These are phyloP conservation scores for Kwoniella bestiolae DNA, from an alignment of 768 basidiomycete genomes.

Conservation along the genomic window DNA sequence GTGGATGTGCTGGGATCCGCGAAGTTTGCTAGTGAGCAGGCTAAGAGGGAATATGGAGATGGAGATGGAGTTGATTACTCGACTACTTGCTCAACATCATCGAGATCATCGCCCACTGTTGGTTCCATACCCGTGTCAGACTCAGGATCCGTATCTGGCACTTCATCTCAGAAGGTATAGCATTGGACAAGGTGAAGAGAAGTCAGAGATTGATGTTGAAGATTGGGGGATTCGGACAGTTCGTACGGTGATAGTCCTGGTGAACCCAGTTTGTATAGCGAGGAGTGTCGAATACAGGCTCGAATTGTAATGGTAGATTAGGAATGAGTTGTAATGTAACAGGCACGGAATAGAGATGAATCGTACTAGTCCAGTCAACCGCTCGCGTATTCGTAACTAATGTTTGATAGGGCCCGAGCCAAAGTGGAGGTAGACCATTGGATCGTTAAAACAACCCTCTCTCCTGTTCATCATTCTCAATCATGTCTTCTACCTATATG, in stretches of 20 bases:
- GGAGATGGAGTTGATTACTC: neutral
- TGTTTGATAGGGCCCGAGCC: neutral
- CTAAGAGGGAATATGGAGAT: slow-evolving; percentile 12
- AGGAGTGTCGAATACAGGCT: neutral
- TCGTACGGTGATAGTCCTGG: neutral
- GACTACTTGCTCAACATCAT: neutral
- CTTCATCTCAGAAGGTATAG: neutral
- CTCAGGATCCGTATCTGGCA: neutral
- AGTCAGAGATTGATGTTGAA: neutral
- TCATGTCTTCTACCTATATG: too few relatives aligned
- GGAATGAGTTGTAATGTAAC: neutral
- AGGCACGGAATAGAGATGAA: neutral
- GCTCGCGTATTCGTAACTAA: neutral
- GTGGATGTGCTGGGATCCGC: slow-evolving; percentile 19
- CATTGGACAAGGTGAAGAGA: neutral
- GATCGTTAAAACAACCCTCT: too few relatives aligned
- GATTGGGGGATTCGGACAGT: neutral
- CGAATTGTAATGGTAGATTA: neutral
- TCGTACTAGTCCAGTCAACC: neutral
- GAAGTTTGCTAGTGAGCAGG: slow-evolving; percentile 11
- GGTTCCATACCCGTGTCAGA: neutral
- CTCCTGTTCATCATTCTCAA: too few relatives aligned
- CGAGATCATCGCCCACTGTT: neutral
- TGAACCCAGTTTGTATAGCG: neutral
- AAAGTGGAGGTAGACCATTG: neutral